Evolutionary conservation across 2,329 filamentous ascomycete genomes (phyloP).

Genomic region (Penicillium sp.): DNA sequence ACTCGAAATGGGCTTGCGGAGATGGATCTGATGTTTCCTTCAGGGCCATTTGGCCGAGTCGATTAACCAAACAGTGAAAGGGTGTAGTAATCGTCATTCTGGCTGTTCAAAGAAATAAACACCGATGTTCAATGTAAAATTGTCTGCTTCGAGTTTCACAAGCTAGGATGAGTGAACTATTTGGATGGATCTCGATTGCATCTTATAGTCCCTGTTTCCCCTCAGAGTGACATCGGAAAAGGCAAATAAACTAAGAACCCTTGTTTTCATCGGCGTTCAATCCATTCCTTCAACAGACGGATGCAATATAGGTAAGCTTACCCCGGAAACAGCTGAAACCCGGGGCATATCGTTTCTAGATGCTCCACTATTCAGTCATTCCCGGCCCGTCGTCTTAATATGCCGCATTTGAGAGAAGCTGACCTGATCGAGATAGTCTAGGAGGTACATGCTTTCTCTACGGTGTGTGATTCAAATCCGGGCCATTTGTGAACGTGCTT

Average conservation of each 20-base stretch:
- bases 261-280: neutral
- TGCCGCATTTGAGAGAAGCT: constrained; percentile 1
- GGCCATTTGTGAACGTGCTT: neutral
- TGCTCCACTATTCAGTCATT: neutral
- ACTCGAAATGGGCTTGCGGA: constrained; percentile 24
- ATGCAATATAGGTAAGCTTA: constrained; percentile 5
- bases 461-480: constrained; percentile 4
- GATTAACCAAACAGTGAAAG: constrained; percentile 13
- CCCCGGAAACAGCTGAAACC: constrained; percentile 1
- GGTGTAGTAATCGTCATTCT: constrained; percentile 20
- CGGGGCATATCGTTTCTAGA: neutral
- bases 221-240: neutral
- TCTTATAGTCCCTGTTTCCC: neutral
- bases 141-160: constrained; percentile 1
- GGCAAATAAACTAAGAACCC: neutral
- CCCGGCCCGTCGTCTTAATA: neutral
- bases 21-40: constrained; percentile 20
- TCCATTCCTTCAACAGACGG: constrained; percentile 1
- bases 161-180: constrained; percentile 5
- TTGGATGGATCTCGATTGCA: constrained; percentile 3
- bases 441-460: constrained; percentile 1
- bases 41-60: constrained; percentile 14
- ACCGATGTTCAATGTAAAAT: neutral
- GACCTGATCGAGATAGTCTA: neutral
- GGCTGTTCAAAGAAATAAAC: neutral